Conservation (phyloP, 1,284 basidiomycete genomes). For the Moesziomyces antarcticus region DNA sequence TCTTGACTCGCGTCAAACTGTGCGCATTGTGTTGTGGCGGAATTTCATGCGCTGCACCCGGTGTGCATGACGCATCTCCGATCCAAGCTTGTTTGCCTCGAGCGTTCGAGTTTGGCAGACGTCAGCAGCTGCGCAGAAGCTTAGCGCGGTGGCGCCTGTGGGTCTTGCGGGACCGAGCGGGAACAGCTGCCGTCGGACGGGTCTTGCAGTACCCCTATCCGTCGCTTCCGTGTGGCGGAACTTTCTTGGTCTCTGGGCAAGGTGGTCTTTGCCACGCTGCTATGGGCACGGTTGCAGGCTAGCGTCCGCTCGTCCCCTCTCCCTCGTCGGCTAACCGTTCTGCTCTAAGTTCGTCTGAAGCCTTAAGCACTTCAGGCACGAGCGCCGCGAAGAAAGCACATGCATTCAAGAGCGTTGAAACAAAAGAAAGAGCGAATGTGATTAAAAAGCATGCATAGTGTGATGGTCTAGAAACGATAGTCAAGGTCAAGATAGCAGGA, state of each 20-base stretch:
- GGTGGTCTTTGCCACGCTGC: background rate
- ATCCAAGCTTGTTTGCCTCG: background rate
- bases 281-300: too few relatives aligned
- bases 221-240: background rate
- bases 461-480: background rate
- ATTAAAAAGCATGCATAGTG: background rate
- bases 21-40: background rate
- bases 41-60: background rate
- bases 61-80: background rate
- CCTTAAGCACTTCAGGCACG: background rate
- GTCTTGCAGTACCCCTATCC: background rate
- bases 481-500: conserved; percentile 1
- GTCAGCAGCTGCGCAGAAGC: background rate
- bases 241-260: background rate
- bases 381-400: background rate
- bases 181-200: background rate
- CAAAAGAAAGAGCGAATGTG: background rate
- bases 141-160: background rate
- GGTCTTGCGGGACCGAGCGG: too few relatives aligned
- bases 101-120: background rate
- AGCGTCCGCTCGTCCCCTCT: too few relatives aligned
- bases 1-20: background rate
- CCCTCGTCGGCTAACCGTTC: too few relatives aligned
- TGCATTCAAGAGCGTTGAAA: background rate
- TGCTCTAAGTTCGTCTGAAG: too few relatives aligned